Evolutionary conservation across 352 stramenopile species (phyloP).

Genomic region (Peronospora tabacina): DNA sequence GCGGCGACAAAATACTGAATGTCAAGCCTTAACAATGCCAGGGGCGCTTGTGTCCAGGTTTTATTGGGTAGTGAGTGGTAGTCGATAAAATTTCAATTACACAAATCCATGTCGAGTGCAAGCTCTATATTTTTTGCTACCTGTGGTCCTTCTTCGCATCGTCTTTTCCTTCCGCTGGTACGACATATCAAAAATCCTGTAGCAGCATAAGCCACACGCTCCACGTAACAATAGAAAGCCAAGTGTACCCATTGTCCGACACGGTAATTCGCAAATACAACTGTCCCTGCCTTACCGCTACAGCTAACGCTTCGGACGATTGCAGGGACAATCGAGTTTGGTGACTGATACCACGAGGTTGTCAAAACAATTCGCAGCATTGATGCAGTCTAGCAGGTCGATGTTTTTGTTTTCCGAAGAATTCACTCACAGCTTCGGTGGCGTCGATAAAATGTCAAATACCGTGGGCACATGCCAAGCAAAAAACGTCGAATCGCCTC

Average conservation of each 20-base stretch:
- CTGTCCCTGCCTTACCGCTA: conserved; percentile 83
- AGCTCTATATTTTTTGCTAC: conserved; percentile 12
- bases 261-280: conserved; percentile 88
- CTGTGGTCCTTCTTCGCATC: conserved; percentile 30
- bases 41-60: conserved; percentile 9
- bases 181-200: conserved; percentile 90
- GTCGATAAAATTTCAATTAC: conserved; percentile 15
- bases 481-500: too few species aligned
- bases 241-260: conserved; percentile 89
- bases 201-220: conserved; percentile 81
- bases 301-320: conserved; percentile 63
- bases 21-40: background rate
- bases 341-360: too few species aligned
- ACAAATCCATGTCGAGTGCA: conserved; percentile 8
- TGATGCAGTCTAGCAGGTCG: too few species aligned
- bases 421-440: too few species aligned
- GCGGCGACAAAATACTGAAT: conserved; percentile 43
- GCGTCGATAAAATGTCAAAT: too few species aligned
- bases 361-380: too few species aligned
- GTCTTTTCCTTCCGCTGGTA: conserved; percentile 78
- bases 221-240: conserved; percentile 91
- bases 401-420: too few species aligned
- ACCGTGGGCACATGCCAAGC: too few species aligned
- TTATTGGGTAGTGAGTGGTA: conserved; percentile 6
- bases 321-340: background rate